Conservation (phyloP, 2,329 filamentous ascomycete species). For the Aspergillus phoenicis region DNA sequence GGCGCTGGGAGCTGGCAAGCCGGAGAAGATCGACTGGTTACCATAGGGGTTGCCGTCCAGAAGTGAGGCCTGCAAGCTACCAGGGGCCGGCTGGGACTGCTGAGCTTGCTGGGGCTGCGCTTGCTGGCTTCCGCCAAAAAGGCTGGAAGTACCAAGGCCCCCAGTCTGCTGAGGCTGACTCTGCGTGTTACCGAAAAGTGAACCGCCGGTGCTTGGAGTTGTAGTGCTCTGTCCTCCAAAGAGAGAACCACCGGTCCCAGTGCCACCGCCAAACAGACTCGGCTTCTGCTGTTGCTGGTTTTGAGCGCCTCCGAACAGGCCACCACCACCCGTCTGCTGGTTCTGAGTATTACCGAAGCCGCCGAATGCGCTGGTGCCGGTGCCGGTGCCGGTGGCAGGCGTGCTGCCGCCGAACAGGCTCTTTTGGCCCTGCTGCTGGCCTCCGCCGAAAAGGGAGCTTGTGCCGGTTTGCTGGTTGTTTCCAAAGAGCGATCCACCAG, state of each 20-base stretch:
- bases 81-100: slow-evolving; percentile 46
- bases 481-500: slow-evolving; percentile 48
- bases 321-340: slow-evolving; percentile 41
- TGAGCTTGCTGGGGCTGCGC: slow-evolving; percentile 55
- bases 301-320: slow-evolving; percentile 49
- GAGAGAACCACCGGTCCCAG: slow-evolving; percentile 48
- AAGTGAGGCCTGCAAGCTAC: slow-evolving; percentile 72
- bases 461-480: slow-evolving; percentile 36
- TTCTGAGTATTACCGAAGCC: slow-evolving; percentile 49
- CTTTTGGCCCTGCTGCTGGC: slow-evolving; percentile 38
- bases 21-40: slow-evolving; percentile 80
- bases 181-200: slow-evolving; percentile 59
- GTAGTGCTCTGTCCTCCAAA: slow-evolving; percentile 45
- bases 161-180: slow-evolving; percentile 38
- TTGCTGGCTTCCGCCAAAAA: slow-evolving; percentile 59
- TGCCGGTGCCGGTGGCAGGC: slow-evolving; percentile 28
- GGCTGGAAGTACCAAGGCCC: slow-evolving; percentile 41
- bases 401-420: slow-evolving; percentile 48
- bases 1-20: slow-evolving; percentile 63
- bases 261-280: slow-evolving; percentile 56
- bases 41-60: slow-evolving; percentile 88
- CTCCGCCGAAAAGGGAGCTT: slow-evolving; percentile 38
- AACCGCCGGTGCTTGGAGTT: slow-evolving; percentile 46
- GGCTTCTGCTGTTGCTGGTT: slow-evolving; percentile 59
- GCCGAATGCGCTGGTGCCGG: slow-evolving; percentile 33